Evolutionary conservation across 2,329 filamentous ascomycete species (phyloP), one percentile per base, ranked within the genome.

Genomic region (Zymoseptoria brevis): DNA sequence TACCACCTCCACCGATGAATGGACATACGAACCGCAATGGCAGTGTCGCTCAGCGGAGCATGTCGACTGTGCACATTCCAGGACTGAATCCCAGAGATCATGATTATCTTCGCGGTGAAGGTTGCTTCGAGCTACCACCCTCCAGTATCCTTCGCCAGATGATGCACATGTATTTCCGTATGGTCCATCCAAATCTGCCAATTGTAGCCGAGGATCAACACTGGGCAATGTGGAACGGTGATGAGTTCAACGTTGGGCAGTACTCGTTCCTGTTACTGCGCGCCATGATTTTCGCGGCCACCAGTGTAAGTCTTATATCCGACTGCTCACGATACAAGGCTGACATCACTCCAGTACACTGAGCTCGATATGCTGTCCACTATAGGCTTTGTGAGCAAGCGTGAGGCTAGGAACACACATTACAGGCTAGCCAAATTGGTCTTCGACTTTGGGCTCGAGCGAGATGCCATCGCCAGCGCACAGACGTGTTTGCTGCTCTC

Each of bases 71-170:
- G 24, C 53, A 56, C 22, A 19, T 56, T 16, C 35, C 45, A 9
- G 45, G 22, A 11, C 19, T 56, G 6, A 56, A 56, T 22, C 30
- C 48, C 19, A 48, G 45, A 8, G 30, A 56, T 50, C 54, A 50
- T 19, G 60, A 62, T 26, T 62, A 62, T 53, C 52, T 62, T 13
- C 51, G 57, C 26, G 55, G 57, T 7, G 60, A 62, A 54, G 60
- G 60, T n/a, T 62, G 61, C 54, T 59, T 62, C 41, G 61, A 62
- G 51, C 53, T 62, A 13, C 61, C 61, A 1, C 61, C 61, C 7
- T 54, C 50, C n/a, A 54, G 50, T 29, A 52, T 58, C 7, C 52
- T 62, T 11, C 58, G 54, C 19, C 50, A 57, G 16, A 62, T 62
- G 56, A 60, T 60, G 58, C 53, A 48, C 9, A 57, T 55, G 54